Conservation (phyloP, 148 eudicot genomes). For the Camellia sinensis region DNA sequence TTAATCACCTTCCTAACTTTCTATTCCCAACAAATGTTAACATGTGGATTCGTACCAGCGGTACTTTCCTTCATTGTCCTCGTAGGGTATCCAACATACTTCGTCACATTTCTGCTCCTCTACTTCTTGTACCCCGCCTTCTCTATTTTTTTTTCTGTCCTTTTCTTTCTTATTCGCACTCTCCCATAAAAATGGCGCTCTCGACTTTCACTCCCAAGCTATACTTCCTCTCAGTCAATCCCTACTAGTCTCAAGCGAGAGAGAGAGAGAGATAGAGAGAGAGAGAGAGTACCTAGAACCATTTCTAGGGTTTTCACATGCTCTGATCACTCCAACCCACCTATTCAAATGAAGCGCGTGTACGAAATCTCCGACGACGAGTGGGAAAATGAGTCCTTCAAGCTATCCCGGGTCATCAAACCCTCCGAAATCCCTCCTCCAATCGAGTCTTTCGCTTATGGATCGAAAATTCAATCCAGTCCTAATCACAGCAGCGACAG, state of each 20-base stretch:
- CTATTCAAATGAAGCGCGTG: constrained; percentile 49
- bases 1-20: too few relatives aligned
- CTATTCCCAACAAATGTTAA: too few relatives aligned
- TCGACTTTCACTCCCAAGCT: not conserved
- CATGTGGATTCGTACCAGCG: too few relatives aligned
- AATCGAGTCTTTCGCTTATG: constrained; percentile 74
- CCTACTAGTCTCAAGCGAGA: not conserved
- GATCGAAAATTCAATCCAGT: not conserved
- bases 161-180: too few relatives aligned
- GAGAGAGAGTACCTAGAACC: not conserved
- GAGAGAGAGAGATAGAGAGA: too few relatives aligned
- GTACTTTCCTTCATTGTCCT: too few relatives aligned
- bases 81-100: too few relatives aligned
- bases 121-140: too few relatives aligned
- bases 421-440: constrained; percentile 36
- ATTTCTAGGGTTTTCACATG: constrained; percentile 17
- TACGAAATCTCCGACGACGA: constrained; percentile 73
- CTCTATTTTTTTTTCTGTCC: too few relatives aligned
- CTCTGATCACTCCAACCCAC: too few relatives aligned
- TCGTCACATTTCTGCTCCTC: too few relatives aligned
- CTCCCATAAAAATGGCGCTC: too few relatives aligned
- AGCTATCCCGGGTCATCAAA: constrained; percentile 48
- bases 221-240: not conserved
- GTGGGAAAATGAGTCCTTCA: constrained; percentile 58
- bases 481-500: constrained; percentile 1